A percentile compares a stretch with the other conserved stretches of the same genome.
These are phyloP conservation scores for Lathyrus tuberosus DNA, from an alignment of 306 rosid species.

Conservation along the genomic window DNA sequence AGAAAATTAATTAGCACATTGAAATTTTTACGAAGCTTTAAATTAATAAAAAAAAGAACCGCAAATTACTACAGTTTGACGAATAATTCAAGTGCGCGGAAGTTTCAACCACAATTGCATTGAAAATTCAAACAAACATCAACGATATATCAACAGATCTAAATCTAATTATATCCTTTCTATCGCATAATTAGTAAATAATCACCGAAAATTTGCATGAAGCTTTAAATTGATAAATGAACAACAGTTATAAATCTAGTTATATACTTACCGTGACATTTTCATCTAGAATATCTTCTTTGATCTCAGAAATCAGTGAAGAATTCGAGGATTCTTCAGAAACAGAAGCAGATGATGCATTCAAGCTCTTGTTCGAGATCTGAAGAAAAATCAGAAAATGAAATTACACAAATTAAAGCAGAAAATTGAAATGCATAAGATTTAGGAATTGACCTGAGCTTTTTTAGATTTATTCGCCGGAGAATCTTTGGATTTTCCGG, in stretches of 20 bases:
- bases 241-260: background rate
- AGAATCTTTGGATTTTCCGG: slow-evolving; percentile 30
- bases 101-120: background rate
- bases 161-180: background rate
- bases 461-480: slow-evolving; percentile 32
- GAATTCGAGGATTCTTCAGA: slow-evolving; percentile 30
- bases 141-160: background rate
- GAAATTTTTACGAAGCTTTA: background rate
- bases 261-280: slow-evolving; percentile 27
- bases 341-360: slow-evolving; percentile 30
- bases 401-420: background rate
- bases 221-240: background rate
- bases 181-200: background rate
- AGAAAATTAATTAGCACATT: background rate
- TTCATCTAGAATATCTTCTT: slow-evolving; percentile 11
- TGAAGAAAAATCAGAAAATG: slow-evolving; percentile 22
- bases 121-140: background rate
- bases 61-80: no score
- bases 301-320: slow-evolving; percentile 31
- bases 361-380: slow-evolving; percentile 41
- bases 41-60: background rate
- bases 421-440: background rate
- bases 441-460: background rate
- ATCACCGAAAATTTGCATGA: background rate
- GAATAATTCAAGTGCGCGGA: background rate